Conservation (phyloP, 164 flowering plant species). For the Aristolochia californica region DNA sequence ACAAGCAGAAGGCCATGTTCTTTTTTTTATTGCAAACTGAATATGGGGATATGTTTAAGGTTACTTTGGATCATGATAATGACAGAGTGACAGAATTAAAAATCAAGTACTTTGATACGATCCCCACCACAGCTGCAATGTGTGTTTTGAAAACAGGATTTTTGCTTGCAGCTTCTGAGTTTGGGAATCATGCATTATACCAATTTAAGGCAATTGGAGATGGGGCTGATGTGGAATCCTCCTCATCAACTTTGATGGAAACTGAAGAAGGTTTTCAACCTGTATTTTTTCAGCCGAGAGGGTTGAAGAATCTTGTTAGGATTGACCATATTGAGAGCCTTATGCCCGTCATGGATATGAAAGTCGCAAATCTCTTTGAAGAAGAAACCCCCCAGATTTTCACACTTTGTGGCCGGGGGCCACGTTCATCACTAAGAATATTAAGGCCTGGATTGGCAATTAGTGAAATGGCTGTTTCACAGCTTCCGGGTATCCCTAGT, state of each 20-base stretch:
- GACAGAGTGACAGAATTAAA: conserved; percentile 76
- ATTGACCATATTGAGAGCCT: conserved; percentile 93
- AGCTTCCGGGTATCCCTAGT: conserved; percentile 93
- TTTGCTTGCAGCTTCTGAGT: conserved; percentile 95
- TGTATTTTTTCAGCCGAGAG: conserved; percentile 92
- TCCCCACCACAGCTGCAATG: conserved; percentile 78
- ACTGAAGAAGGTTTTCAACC: conserved; percentile 97
- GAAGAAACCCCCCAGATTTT: conserved; percentile 97
- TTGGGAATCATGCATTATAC: conserved; percentile 92
- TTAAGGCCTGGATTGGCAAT: conserved; percentile 90
- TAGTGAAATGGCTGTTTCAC: conserved; percentile 98
- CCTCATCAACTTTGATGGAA: conserved; percentile 84
- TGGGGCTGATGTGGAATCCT: conserved; percentile 85
- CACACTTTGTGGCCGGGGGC: conserved; percentile 90
- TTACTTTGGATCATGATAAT: conserved; percentile 64
- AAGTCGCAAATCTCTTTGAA: conserved; percentile 76
- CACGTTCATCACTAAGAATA: conserved; percentile 83
- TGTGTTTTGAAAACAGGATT: conserved; percentile 81
- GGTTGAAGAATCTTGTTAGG: conserved; percentile 79
- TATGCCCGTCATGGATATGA: conserved; percentile 99
- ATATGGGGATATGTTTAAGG: conserved; percentile 94
- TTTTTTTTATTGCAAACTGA: conserved; percentile 95
- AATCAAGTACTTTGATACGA: conserved; percentile 93
- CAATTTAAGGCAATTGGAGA: conserved; percentile 95
- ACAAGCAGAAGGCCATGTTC: conserved; percentile 76